These are phyloP conservation scores for Dryas integrifolia DNA, from an alignment of 331 rosid species.

Conservation along the genomic window DNA sequence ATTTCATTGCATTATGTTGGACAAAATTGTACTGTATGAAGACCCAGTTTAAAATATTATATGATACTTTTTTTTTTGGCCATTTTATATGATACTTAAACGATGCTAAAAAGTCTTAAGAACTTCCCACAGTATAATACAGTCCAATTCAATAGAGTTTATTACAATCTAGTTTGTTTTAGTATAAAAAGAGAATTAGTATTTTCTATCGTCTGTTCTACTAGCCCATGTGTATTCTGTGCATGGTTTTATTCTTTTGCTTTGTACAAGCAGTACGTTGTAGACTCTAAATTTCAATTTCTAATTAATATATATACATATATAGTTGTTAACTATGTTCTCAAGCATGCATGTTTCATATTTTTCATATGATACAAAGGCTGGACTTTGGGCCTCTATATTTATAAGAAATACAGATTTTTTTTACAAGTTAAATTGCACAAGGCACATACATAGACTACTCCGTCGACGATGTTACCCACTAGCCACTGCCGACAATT, in stretches of 20 bases:
- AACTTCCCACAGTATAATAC: too few species aligned
- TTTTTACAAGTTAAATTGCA: background rate
- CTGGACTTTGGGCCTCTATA: background rate
- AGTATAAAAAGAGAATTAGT: too few species aligned
- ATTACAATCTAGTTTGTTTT: too few species aligned
- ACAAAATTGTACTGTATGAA: too few species aligned
- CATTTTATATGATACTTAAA: too few species aligned
- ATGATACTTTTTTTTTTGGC: too few species aligned
- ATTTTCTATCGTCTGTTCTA: too few species aligned
- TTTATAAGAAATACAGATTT: background rate
- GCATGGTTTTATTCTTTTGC: background rate
- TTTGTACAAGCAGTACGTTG: background rate
- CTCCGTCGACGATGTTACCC: background rate
- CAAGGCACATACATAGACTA: background rate
- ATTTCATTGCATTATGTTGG: too few species aligned
- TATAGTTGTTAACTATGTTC: background rate
- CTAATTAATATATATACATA: background rate
- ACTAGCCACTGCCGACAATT: background rate
- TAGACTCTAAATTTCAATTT: background rate
- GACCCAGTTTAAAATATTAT: too few species aligned
- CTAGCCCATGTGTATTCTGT: background rate
- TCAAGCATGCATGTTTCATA: slow-evolving; percentile 2
- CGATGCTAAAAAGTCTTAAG: too few species aligned
- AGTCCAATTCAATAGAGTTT: too few species aligned
- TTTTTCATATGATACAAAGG: background rate